Percentiles rank a stretch among this genome's conserved stretches.
These are phyloP conservation scores for Arctostaphylos glauca DNA, from an alignment of 148 eudicot species.

Conservation along the genomic window DNA sequence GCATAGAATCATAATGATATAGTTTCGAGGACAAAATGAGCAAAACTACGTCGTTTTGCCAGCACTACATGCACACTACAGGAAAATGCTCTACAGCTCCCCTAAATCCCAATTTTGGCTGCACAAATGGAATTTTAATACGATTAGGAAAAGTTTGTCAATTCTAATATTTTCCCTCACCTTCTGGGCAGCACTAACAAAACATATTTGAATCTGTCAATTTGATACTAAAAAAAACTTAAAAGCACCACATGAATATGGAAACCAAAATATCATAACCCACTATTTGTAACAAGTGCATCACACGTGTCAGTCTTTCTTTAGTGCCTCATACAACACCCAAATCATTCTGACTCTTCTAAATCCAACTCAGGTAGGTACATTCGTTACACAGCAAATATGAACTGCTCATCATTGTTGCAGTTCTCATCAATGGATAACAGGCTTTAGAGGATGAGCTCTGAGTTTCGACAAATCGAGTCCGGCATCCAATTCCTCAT, in stretches of 20 bases:
- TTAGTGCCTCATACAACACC: conserved; percentile 3
- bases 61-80: too few relatives aligned
- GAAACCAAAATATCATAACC: not conserved
- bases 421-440: conserved; percentile 53
- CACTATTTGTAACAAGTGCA: not conserved
- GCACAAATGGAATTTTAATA: too few relatives aligned
- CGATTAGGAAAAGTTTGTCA: too few relatives aligned
- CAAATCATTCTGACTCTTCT: not conserved
- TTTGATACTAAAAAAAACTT: not conserved
- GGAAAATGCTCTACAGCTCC: too few relatives aligned
- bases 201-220: too few relatives aligned
- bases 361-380: conserved; percentile 1
- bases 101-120: too few relatives aligned
- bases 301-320: not conserved
- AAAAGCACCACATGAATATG: not conserved
- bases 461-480: conserved; percentile 66
- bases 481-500: conserved; percentile 79
- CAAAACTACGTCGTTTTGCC: too few relatives aligned
- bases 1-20: too few relatives aligned
- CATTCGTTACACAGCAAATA: not conserved
- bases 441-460: conserved; percentile 88
- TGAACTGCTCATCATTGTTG: conserved; percentile 13
- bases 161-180: too few relatives aligned
- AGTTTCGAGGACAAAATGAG: too few relatives aligned
- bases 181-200: too few relatives aligned